Evolutionary conservation across 768 basidiomycete genomes (phyloP), one percentile per base, ranked within the genome.

Genomic region (Suillus occidentalis): DNA sequence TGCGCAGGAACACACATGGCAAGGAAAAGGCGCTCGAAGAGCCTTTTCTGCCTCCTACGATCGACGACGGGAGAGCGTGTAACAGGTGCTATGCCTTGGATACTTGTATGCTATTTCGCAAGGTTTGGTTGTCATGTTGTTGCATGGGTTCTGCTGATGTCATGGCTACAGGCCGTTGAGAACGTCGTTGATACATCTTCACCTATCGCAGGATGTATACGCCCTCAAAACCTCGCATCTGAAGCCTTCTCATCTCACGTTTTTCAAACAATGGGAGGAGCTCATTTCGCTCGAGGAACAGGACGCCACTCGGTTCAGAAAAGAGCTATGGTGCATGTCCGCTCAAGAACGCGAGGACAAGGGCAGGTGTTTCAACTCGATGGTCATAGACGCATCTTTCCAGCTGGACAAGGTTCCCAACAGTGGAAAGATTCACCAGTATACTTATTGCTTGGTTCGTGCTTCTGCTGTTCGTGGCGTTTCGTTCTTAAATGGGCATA

Each of bases 101-200:
- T 70, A 83, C 87, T 2, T 99, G 97, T 76, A 95, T 98, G 90
- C 82, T 99, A 13, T 99, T 95, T 78, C 90, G 97, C 52, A 92
- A 90, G 83, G 93, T 89, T 66, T 37, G 78, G 55, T 58, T 60
- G 37, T 63, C 28, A 12, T 13, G 13, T 16, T 16, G 6, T 7
- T 34, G 16, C 6, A 71, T 67, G 8, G 7, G 8, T 31, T 13
- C 40, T 28, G 22, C 45, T 60, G 4, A 69, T 14, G 61, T 53
- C 36, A 34, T 14, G n/a, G 52, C 63, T 62, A 22, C 63, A 92
- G 90, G 85, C 90, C 6, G 86, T 92, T 7, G 94, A 95, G 67
- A 79, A 83, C 49, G 84, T 89, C 7, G 75, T 79, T 16, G 87
- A 88, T 49, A 76, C 72, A 18, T 60, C 77, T 6, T 86, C 85